phyloP scores from a whole-genome alignment of 768 basidiomycete species.

The Sutorius australiensis region DNA sequence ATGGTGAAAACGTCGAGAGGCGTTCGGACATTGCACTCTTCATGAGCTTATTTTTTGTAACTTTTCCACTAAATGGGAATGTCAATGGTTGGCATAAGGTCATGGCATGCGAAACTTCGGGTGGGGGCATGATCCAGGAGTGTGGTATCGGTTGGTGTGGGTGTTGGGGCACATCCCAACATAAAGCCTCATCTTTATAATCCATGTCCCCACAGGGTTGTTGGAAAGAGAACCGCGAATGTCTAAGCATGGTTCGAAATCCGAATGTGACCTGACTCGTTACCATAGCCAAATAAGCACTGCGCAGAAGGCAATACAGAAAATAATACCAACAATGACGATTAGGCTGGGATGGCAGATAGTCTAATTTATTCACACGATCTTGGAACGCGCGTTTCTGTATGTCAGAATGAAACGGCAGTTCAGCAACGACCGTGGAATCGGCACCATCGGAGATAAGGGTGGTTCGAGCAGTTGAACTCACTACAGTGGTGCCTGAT shows the following conservation, averaged over 20 bases:
- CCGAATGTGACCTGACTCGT: background rate
- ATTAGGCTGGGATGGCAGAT: background rate
- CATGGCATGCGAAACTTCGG: constrained; percentile 15
- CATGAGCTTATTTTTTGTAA: constrained; percentile 30
- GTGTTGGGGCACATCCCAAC: constrained; percentile 10
- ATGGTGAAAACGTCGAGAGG: constrained; percentile 32
- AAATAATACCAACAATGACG: constrained; percentile 3
- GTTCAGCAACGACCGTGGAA: background rate
- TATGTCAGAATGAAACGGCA: background rate
- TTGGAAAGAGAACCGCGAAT: constrained; percentile 7
- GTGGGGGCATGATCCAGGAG: constrained; percentile 12
- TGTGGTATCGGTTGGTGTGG: constrained; percentile 15
- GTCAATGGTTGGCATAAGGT: constrained; percentile 24
- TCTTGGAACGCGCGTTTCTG: background rate
- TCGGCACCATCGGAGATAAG: background rate
- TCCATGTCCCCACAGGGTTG: constrained; percentile 4
- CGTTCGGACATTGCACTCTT: constrained; percentile 37
- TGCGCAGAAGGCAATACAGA: background rate
- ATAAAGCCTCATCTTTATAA: constrained; percentile 19
- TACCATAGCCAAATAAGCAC: constrained; percentile 1
- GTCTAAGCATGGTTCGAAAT: constrained; percentile 14
- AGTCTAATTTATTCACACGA: background rate
- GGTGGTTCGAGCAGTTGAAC: background rate
- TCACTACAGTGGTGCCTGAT: constrained; percentile 3
- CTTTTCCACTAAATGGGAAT: constrained; percentile 31